phyloP scores from a whole-genome alignment of 306 rosid genomes.

The Cucurbita ficifolia region DNA sequence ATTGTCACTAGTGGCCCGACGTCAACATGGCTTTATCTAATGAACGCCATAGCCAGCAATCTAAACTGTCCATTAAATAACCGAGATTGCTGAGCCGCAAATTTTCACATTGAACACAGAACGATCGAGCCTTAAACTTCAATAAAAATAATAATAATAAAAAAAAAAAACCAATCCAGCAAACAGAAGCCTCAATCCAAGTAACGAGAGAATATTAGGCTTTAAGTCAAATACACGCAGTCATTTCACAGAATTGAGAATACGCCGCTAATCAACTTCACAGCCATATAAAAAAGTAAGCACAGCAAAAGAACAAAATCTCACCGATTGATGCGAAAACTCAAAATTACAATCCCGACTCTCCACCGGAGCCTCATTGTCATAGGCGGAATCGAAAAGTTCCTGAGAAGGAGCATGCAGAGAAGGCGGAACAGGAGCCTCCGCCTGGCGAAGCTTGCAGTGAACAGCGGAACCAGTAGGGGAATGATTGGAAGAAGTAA shows the following conservation, averaged over 20 bases:
- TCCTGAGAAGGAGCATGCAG: slow-evolving; percentile 25
- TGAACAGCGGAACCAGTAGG: slow-evolving; percentile 19
- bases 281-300: neutral
- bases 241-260: neutral
- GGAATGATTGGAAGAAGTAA: slow-evolving; percentile 17
- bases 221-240: neutral
- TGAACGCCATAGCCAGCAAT: neutral
- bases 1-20: neutral
- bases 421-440: slow-evolving; percentile 4
- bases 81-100: neutral
- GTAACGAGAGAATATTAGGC: neutral
- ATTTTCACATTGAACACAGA: neutral
- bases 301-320: neutral
- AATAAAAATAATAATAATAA: no score
- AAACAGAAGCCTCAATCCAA: neutral
- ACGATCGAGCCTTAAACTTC: neutral
- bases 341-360: slow-evolving; percentile 38
- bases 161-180: neutral
- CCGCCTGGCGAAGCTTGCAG: slow-evolving; percentile 24
- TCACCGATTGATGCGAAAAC: slow-evolving; percentile 23
- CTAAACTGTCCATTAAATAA: neutral
- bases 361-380: slow-evolving; percentile 32
- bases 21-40: neutral
- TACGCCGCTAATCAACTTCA: neutral
- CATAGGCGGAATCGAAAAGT: slow-evolving; percentile 32